Percentiles rank a stretch among this genome's conserved stretches.
Conservation (phyloP, 2,329 filamentous ascomycete genomes). For the Chrysoporthe deuterocubensis region DNA sequence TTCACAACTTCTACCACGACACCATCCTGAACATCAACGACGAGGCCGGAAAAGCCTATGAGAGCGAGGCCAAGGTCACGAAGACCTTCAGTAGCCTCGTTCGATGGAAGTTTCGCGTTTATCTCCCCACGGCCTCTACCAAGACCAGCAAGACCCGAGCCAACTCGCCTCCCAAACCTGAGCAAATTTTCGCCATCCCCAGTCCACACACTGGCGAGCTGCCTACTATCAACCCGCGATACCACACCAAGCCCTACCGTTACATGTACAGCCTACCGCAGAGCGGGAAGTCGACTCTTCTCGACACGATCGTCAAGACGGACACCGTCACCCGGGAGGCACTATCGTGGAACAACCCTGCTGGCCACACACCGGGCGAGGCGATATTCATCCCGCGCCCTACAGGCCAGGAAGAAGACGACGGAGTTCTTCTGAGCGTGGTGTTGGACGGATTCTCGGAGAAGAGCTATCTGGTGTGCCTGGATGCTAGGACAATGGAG, state of each 20-base stretch:
- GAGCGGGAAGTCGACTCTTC: constrained; percentile 61
- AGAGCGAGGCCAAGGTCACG: constrained; percentile 44
- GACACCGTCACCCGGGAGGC: constrained; percentile 59
- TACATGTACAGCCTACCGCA: constrained; percentile 64
- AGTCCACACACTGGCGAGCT: constrained; percentile 64
- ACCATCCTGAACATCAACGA: constrained; percentile 61
- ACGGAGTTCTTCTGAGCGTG: constrained; percentile 49
- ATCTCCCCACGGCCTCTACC: constrained; percentile 13
- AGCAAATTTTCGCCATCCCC: constrained; percentile 45
- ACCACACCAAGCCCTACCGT: constrained; percentile 55
- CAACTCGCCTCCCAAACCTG: background rate
- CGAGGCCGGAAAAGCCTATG: constrained; percentile 48
- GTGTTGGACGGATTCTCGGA: constrained; percentile 64
- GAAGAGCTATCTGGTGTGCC: constrained; percentile 67
- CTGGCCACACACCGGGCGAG: constrained; percentile 70
- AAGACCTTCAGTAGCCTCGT: constrained; percentile 44
- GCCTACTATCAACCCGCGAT: constrained; percentile 66
- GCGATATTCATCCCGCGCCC: constrained; percentile 67
- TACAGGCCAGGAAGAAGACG: constrained; percentile 38
- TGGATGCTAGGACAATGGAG: constrained; percentile 65
- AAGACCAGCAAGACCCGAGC: background rate
- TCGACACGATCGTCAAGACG: constrained; percentile 69
- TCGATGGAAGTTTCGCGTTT: constrained; percentile 49
- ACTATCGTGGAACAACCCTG: constrained; percentile 59
- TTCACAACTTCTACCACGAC: constrained; percentile 72